phyloP scores from a whole-genome alignment of 2,329 filamentous ascomycete genomes.

The Myotisia sp. region DNA sequence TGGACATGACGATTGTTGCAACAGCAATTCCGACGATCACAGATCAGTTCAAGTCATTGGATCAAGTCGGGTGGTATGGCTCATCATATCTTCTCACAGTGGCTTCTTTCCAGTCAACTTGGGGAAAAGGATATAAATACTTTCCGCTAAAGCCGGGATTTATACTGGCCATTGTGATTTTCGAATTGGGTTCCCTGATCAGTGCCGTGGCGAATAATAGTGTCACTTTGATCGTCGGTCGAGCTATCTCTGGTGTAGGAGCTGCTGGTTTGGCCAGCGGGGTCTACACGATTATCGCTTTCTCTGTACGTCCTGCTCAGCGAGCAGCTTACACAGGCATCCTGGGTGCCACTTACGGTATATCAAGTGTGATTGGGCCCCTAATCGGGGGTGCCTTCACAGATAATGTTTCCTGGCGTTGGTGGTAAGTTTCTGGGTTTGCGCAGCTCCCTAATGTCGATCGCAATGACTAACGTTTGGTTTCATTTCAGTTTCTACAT shows the following conservation, averaged over 20 bases:
- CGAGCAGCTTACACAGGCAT: slow-evolving; percentile 11
- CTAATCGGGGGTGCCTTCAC: slow-evolving; percentile 13
- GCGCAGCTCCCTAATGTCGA: neutral
- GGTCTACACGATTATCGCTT: slow-evolving; percentile 17
- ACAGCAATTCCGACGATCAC: slow-evolving; percentile 25
- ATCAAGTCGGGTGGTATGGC: slow-evolving; percentile 26
- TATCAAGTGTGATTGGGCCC: slow-evolving; percentile 12
- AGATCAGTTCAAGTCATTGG: slow-evolving; percentile 22
- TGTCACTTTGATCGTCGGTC: slow-evolving; percentile 27
- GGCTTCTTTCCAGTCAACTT: slow-evolving; percentile 19
- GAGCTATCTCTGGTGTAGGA: slow-evolving; percentile 29
- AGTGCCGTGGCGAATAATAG: slow-evolving; percentile 23
- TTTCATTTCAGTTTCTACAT: slow-evolving; percentile 23
- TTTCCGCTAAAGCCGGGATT: slow-evolving; percentile 26
- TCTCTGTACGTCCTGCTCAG: slow-evolving; percentile 9
- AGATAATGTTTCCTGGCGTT: slow-evolving; percentile 12
- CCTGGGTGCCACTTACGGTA: slow-evolving; percentile 11
- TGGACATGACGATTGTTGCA: slow-evolving; percentile 19
- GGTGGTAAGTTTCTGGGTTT: slow-evolving; percentile 9
- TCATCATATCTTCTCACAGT: slow-evolving; percentile 21
- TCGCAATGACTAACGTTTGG: neutral
- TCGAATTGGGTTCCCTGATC: slow-evolving; percentile 17
- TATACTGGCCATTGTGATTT: slow-evolving; percentile 18
- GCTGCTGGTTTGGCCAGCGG: slow-evolving; percentile 27
- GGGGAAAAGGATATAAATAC: slow-evolving; percentile 30